Base-by-base conservation (phyloP, 106 monocot species). In the Allium fistulosum region DNA sequence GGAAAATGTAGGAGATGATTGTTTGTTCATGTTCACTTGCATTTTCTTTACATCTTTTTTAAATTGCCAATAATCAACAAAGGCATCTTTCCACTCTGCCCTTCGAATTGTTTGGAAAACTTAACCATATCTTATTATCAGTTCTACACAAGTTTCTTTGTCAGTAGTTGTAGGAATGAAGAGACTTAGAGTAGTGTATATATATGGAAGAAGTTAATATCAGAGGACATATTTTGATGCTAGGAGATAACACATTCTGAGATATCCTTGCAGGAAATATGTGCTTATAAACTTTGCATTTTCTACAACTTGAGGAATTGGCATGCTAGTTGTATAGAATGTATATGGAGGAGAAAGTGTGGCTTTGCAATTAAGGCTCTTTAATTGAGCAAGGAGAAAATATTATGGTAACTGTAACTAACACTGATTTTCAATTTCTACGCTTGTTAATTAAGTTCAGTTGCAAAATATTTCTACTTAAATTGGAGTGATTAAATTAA, bases 61-160 rank as follows among this genome's bases (percentile, higher is more conserved):
- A 4, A 93, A 81, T 58, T 81, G 90, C 83, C 87, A 79, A 69
- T 99, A 99, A 68, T 99, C 99, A 10, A 99, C 93, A 68, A 99
- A 99, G 37, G 99, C 99, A 28, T 99, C 87, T 84, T 93, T 99
- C 99, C 99, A 99, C 56, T 99, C 99, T 15, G 99, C 27, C 82
- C 99, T 67, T 93, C 87, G 71, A 93, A 93, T 66, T 99, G 99
- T 78, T 99, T 99, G 9, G 93, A 93, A 55, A 99, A 99, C 87
- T 99, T 99, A 69, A 99, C 22, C 99, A 93, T 93, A 11, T 62
- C 58, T 59, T 37, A 26, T 69, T 48, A 49, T 62, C 17, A 16
- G 37, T 0, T 26, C 22, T 22, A 22, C 22, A 22, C 22, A 22
- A 22, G 1, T 22, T 22, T 22, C 13, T 57, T 48, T 17, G 11